Base-by-base conservation (phyloP, 192 early-diverging fungal genomes). In the Coemansia sp. region DNA sequence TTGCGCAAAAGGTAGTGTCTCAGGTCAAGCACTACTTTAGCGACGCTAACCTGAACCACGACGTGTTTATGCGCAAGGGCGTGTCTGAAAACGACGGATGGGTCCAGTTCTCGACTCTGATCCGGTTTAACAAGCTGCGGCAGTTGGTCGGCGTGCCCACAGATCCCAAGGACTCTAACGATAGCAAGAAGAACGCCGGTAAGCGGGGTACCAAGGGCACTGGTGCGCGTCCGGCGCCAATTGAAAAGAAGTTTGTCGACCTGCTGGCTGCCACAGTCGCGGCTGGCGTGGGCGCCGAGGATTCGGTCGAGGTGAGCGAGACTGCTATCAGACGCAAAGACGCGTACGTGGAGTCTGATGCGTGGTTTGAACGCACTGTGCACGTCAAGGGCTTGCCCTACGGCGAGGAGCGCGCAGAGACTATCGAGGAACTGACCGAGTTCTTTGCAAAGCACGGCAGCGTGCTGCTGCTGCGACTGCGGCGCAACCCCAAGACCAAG, bases 11-110 rank as follows among this genome's bases (percentile, higher is more conserved):
- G 62, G 42, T 79, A 0, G 70, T 79, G 8, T 18, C 48, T 8
- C 77, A 80, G 41, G 63, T 80, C 40, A 80, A 80, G 77, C 68
- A 80, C 68, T 80, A 80, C 58, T 71, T 80, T 58, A 67, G 68
- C 68, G 68, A 80, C 18, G 77, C 68, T 15, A 80, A 71, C 68
- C 54, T 80, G 58, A 80, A 66, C 64, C 77, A 74, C 64, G 77
- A 80, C 58, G 41, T 43, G 32, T 80, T 57, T 40, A 74, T 80
- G 72, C 65, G 72, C 58, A 67, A 75, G 56, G 54, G 44, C 14
- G 53, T 75, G 3, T 39, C 36, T 15, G 54, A 52, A 44, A 56
- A 75, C 41, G 72, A 71, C 52, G 77, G 77, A 10, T 80, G 77
- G 71, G 53, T 80, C 12, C 12, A 19, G 10, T 54, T 80, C 21